phyloP scores from a whole-genome alignment of 1,284 basidiomycete species.

The Moesziomyces sp. region DNA sequence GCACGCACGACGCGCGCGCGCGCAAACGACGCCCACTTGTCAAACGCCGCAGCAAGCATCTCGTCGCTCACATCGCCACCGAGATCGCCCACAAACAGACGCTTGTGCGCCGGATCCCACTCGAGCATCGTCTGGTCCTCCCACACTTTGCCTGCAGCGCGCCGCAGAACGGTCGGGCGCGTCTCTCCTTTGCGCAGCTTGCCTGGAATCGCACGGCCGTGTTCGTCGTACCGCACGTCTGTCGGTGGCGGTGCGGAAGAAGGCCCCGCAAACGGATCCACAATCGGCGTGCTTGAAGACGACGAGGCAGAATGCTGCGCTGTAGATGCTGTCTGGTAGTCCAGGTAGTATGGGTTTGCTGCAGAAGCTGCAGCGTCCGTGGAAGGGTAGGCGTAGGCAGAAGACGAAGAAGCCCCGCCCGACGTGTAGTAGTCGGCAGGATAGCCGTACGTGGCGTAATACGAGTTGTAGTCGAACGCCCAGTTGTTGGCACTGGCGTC shows the following conservation, averaged over 20 bases:
- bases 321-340: slow-evolving; percentile 1
- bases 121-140: slow-evolving; percentile 96
- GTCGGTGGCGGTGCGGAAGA: slow-evolving; percentile 1
- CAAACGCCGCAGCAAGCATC: slow-evolving; percentile 87
- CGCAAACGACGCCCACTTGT: slow-evolving; percentile 87
- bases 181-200: slow-evolving; percentile 82
- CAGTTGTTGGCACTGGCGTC: slow-evolving; percentile 57
- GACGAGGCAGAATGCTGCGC: not conserved
- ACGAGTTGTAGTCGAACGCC: slow-evolving; percentile 66
- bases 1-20: slow-evolving; percentile 96
- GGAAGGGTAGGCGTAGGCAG: not conserved
- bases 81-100: slow-evolving; percentile 95
- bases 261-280: slow-evolving; percentile 14
- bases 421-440: slow-evolving; percentile 41
- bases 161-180: slow-evolving; percentile 90
- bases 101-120: slow-evolving; percentile 99
- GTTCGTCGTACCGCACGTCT: slow-evolving; percentile 30
- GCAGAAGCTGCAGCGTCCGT: slow-evolving; percentile 7
- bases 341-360: slow-evolving; percentile 23
- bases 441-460: slow-evolving; percentile 60
- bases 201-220: slow-evolving; percentile 53
- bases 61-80: slow-evolving; percentile 98
- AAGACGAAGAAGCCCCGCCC: slow-evolving; percentile 17
- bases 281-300: slow-evolving; percentile 3
- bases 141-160: slow-evolving; percentile 95